Conservation (phyloP, 2,329 filamentous ascomycete species). For the Penicillium italicum region DNA sequence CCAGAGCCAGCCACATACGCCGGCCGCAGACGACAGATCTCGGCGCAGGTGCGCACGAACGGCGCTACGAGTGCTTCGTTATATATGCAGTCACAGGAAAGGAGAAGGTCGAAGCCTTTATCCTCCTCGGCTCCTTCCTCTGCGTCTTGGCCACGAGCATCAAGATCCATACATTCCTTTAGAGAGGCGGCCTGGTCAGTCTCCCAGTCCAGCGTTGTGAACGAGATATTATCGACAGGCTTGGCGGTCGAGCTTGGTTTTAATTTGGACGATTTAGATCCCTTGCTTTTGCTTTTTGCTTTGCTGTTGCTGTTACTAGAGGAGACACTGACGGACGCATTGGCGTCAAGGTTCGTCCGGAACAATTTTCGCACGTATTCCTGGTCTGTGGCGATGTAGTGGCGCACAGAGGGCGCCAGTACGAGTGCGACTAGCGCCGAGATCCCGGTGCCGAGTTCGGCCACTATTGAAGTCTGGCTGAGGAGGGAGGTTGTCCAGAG, state of each 20-base stretch:
- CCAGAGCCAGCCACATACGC: slow-evolving; percentile 15
- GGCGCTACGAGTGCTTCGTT: slow-evolving; percentile 82
- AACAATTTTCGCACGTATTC: slow-evolving; percentile 74
- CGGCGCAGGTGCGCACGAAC: slow-evolving; percentile 75
- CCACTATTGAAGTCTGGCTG: slow-evolving; percentile 53
- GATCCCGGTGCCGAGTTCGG: slow-evolving; percentile 88
- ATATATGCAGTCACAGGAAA: slow-evolving; percentile 94
- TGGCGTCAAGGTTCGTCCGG: slow-evolving; percentile 66
- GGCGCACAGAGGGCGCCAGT: slow-evolving; percentile 57
- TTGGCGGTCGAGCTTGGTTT: neutral
- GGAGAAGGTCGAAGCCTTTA: slow-evolving; percentile 63
- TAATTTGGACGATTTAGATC: slow-evolving; percentile 2
- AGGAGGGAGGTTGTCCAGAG: slow-evolving; percentile 59
- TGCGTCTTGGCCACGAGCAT: slow-evolving; percentile 6
- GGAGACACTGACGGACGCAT: slow-evolving; percentile 15
- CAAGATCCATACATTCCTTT: slow-evolving; percentile 32
- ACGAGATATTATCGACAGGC: slow-evolving; percentile 46
- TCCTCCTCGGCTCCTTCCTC: slow-evolving; percentile 27
- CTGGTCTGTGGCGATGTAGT: slow-evolving; percentile 83
- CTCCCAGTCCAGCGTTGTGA: slow-evolving; percentile 80
- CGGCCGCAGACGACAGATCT: slow-evolving; percentile 63
- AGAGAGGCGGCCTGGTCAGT: slow-evolving; percentile 41
- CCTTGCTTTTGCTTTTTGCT: slow-evolving; percentile 5
- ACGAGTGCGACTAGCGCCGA: slow-evolving; percentile 73
- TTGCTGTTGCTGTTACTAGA: slow-evolving; percentile 1